Percentiles rank a stretch among this genome's conserved stretches.
phyloP scores from a whole-genome alignment of 2,329 filamentous ascomycete genomes.

The Sarocladiaceae sp. region DNA sequence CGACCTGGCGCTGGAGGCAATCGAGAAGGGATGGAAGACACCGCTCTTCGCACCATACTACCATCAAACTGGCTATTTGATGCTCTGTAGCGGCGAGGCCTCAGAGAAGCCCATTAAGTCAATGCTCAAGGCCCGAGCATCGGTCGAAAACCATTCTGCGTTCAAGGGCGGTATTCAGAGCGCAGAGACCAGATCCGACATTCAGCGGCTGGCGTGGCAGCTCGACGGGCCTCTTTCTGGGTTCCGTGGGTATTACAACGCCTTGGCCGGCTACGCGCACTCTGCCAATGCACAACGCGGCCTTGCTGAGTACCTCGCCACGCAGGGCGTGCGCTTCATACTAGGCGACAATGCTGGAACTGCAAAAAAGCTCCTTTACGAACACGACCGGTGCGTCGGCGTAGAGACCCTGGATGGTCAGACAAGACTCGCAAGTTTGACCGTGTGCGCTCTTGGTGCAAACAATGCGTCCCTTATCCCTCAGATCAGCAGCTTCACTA shows the following conservation, averaged over 20 bases:
- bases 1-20: slow-evolving; percentile 46
- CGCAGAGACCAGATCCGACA: slow-evolving; percentile 33
- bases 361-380: slow-evolving; percentile 16
- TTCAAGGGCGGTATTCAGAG: slow-evolving; percentile 33
- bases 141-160: slow-evolving; percentile 30
- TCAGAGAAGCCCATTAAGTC: slow-evolving; percentile 42
- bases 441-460: slow-evolving; percentile 50
- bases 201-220: slow-evolving; percentile 36
- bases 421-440: slow-evolving; percentile 27
- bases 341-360: slow-evolving; percentile 18
- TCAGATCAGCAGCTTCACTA: slow-evolving; percentile 42
- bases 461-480: slow-evolving; percentile 43
- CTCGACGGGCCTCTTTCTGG: slow-evolving; percentile 41
- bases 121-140: slow-evolving; percentile 26
- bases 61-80: slow-evolving; percentile 32
- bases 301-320: slow-evolving; percentile 36
- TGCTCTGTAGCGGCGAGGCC: slow-evolving; percentile 41
- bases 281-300: slow-evolving; percentile 43
- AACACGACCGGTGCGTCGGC: slow-evolving; percentile 19
- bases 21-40: slow-evolving; percentile 40
- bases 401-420: slow-evolving; percentile 20
- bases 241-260: slow-evolving; percentile 58
- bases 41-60: slow-evolving; percentile 49
- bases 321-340: slow-evolving; percentile 34
- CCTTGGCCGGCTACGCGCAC: slow-evolving; percentile 53